Percentiles rank a stretch among this genome's conserved stretches.
Conservation (phyloP, 768 basidiomycete genomes). For the Galerina sulciceps region DNA sequence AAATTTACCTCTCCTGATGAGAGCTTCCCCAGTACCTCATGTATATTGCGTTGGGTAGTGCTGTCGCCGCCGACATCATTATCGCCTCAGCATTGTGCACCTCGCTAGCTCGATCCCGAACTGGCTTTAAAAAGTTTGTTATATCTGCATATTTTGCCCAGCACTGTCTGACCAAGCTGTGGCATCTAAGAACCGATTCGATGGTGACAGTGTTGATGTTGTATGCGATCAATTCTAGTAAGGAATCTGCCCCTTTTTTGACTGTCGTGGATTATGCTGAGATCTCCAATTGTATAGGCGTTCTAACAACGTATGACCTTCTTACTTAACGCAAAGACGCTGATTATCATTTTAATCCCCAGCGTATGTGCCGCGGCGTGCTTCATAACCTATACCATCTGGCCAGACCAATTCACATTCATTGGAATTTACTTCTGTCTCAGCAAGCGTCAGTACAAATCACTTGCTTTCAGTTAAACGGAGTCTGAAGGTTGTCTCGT, state of each 20-base stretch:
- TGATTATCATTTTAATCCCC: neutral
- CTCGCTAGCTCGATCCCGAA: slow-evolving; percentile 51
- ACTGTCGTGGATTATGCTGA: neutral
- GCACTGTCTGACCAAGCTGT: neutral
- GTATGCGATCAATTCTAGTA: slow-evolving; percentile 56
- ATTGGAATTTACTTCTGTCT: slow-evolving; percentile 49
- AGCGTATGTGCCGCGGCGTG: slow-evolving; percentile 33
- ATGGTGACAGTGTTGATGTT: slow-evolving; percentile 47
- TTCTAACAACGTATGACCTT: slow-evolving; percentile 34
- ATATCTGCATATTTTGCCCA: neutral
- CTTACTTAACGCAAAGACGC: neutral
- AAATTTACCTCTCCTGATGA: neutral
- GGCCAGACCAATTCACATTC: slow-evolving; percentile 51
- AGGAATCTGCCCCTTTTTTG: slow-evolving; percentile 15
- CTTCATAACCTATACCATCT: slow-evolving; percentile 39
- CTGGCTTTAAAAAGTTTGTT: slow-evolving; percentile 50
- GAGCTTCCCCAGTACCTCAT: slow-evolving; percentile 28
- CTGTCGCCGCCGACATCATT: slow-evolving; percentile 43
- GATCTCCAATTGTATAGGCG: slow-evolving; percentile 19
- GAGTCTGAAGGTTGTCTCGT: neutral
- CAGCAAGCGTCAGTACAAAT: slow-evolving; percentile 42
- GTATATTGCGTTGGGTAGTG: slow-evolving; percentile 34
- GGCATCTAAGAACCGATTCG: slow-evolving; percentile 43
- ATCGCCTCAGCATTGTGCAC: slow-evolving; percentile 49
- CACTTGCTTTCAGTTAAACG: no score